Base-by-base conservation (phyloP, 495 filamentous ascomycete genomes). In the Thozetella sp. region DNA sequence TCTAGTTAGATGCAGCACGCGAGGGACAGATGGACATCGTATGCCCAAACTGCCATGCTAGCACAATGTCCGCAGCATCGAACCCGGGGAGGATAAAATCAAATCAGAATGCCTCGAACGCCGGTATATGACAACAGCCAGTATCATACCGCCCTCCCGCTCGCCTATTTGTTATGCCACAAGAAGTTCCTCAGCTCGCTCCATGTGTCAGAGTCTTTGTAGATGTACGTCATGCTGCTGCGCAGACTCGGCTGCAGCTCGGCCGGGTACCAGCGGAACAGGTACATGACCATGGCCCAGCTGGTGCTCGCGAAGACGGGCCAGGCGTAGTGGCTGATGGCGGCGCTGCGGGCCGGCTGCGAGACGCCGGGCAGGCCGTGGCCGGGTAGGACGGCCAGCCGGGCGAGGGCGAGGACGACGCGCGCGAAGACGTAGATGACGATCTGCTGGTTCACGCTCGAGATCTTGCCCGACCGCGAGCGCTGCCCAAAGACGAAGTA, bases 221-320 rank as follows among this genome's bases (percentile, higher is more conserved):
- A 98, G 85, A 99, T 96, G 73, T 98, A 99, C 60, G 87, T 89
- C 95, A 99, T 99, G 78, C 94, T 97, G 75, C 89, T 93, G 72
- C 93, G 84, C 78, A 99, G 76, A 73, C 93, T 97, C 51, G 86
- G 83, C 77, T 96, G 94, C 67, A 99, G 79, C 24, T 88, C 91
- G 60, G 95, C 91, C 11, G 93, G 91, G 77, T 97, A 86, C 87
- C 90, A 93, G 59, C 90, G 83, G 80, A 97, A 99, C 40, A 98
- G 73, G 75, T 93, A 95, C 95, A 99, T 99, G 55, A 99, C 94
- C 45, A 82, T 70, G 0, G 88, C 95, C 95, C 95, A 99, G 65
- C 88, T 93, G 55, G 92, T 51, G 59, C 86, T 88, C 43, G 95
- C 95, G 78, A 98, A 99, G 0, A 90, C 85, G 3, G 93, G 91